Conservation (phyloP, 2,329 filamentous ascomycete genomes). For the Helotiales sp. region DNA sequence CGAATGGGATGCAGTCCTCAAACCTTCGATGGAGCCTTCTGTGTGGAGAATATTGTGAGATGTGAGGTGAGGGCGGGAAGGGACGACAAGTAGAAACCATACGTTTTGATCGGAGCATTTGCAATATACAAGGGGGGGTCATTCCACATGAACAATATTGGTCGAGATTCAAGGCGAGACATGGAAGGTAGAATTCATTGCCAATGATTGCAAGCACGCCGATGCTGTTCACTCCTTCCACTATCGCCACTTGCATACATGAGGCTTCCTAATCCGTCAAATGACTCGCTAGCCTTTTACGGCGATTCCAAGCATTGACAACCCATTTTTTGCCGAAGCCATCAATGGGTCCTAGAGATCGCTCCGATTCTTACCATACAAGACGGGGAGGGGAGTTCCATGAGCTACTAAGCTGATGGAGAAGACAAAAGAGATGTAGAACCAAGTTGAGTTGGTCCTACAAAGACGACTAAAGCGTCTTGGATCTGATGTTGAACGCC, state of each 20-base stretch:
- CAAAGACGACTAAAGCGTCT: conserved; percentile 59
- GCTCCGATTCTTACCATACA: background rate
- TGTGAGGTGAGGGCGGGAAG: conserved; percentile 11
- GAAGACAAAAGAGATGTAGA: conserved; percentile 42
- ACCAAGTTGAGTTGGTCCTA: conserved; percentile 69
- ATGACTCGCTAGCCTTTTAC: background rate
- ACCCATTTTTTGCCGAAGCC: background rate
- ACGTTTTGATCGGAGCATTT: background rate
- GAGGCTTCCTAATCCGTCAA: conserved; percentile 10
- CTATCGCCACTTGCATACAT: conserved; percentile 15
- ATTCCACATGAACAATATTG: background rate
- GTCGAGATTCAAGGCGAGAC: background rate
- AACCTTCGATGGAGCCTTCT: background rate
- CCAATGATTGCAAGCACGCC: background rate
- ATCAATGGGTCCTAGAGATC: background rate
- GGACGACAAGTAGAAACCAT: conserved; percentile 13
- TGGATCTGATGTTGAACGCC: conserved; percentile 77
- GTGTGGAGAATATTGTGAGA: conserved; percentile 10
- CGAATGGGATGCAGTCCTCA: conserved; percentile 12
- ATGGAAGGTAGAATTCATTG: conserved; percentile 3
- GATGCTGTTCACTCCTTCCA: conserved; percentile 4
- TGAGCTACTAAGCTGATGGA: conserved; percentile 25
- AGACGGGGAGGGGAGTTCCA: conserved; percentile 9
- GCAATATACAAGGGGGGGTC: background rate
- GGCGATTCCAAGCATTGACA: background rate